Evolutionary conservation across 2,329 filamentous ascomycete genomes (phyloP).

Genomic region (Colletotrichum lentis): DNA sequence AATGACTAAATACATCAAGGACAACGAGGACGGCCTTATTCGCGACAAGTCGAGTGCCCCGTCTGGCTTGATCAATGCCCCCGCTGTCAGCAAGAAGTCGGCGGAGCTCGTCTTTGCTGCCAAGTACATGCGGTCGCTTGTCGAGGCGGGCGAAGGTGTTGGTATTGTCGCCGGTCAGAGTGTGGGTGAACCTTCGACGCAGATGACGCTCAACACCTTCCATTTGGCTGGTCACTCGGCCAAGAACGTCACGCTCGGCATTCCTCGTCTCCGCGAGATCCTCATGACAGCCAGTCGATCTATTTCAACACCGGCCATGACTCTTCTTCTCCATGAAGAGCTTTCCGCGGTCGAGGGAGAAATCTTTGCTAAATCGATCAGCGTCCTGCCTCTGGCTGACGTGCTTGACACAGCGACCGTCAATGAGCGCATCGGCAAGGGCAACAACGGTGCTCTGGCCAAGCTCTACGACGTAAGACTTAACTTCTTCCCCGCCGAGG

Average conservation of each 20-base stretch:
- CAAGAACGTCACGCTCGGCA: conserved; percentile 99
- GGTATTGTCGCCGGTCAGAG: conserved; percentile 97
- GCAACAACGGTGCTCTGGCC: conserved; percentile 72
- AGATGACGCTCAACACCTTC: conserved; percentile 99
- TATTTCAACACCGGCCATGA: conserved; percentile 93
- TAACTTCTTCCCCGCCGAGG: conserved; percentile 82
- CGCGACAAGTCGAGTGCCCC: conserved; percentile 51
- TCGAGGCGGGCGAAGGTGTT: conserved; percentile 95
- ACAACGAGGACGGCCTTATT: conserved; percentile 70
- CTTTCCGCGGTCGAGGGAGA: conserved; percentile 74
- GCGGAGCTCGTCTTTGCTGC: conserved; percentile 87
- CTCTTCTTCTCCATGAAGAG: conserved; percentile 77
- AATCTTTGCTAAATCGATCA: conserved; percentile 90
- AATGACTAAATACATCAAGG: conserved; percentile 79
- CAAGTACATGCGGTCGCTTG: conserved; percentile 90
- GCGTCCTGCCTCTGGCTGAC: conserved; percentile 81
- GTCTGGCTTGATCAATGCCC: conserved; percentile 47
- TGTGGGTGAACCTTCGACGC: conserved; percentile 94
- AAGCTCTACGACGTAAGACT: conserved; percentile 87
- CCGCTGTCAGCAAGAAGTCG: conserved; percentile 68
- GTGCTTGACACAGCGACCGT: conserved; percentile 84
- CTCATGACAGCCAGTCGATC: conserved; percentile 93
- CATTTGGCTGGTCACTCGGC: conserved; percentile 98
- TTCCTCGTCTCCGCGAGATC: conserved; percentile 95
- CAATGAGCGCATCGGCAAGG: conserved; percentile 79